Conservation (phyloP, 192 early-diverging fungal species). For the Obelidium mucronatum region DNA sequence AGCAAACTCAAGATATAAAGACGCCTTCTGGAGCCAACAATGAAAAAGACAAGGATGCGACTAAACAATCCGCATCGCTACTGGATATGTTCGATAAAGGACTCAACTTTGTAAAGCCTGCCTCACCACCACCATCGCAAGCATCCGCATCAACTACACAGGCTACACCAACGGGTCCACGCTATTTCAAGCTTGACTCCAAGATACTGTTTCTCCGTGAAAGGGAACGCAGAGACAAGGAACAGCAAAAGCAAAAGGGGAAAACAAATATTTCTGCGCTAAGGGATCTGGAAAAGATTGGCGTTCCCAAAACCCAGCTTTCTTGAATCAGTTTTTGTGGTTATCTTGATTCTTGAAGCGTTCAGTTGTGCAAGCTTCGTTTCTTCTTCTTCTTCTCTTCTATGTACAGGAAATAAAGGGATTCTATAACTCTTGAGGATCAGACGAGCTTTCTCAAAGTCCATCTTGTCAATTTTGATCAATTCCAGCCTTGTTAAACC, state of each 20-base stretch:
- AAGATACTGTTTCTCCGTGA: constrained; percentile 10
- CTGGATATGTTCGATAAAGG: constrained; percentile 5
- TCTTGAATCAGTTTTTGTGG: too few relatives aligned
- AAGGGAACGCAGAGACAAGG: not conserved
- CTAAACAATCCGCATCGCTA: constrained; percentile 9
- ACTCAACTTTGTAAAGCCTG: constrained; percentile 17
- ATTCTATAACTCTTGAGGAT: too few relatives aligned
- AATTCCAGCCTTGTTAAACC: too few relatives aligned
- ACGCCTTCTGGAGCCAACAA: not conserved
- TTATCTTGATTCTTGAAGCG: too few relatives aligned
- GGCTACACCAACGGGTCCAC: not conserved
- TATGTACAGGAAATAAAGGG: too few relatives aligned
- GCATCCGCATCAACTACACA: not conserved
- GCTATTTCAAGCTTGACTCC: constrained; percentile 3
- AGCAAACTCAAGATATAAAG: too few relatives aligned
- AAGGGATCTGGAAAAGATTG: constrained; percentile 4
- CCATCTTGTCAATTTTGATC: too few relatives aligned
- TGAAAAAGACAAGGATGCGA: not conserved
- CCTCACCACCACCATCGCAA: not conserved
- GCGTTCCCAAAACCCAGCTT: not conserved
- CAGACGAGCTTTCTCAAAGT: too few relatives aligned
- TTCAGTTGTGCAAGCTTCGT: too few relatives aligned
- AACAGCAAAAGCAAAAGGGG: not conserved
- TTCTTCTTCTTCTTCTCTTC: too few relatives aligned
- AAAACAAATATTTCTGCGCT: not conserved